A percentile compares a stretch with the other conserved stretches of the same genome.
Evolutionary conservation across 2,329 filamentous ascomycete genomes (phyloP).

Genomic region (Ophiostoma montium): DNA sequence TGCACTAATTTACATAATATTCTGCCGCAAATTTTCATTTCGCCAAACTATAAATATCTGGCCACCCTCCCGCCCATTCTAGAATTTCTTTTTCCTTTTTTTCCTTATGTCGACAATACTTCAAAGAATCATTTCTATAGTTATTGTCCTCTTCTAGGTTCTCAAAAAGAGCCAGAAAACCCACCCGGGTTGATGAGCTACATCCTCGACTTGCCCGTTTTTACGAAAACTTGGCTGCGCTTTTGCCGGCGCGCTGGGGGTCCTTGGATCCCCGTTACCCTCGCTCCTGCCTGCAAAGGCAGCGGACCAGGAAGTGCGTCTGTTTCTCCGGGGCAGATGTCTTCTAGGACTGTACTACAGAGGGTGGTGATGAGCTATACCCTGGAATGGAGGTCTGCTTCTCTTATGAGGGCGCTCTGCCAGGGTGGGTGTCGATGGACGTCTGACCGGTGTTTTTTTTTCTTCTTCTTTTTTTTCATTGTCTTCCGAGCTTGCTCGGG

Average conservation of each 20-base stretch:
- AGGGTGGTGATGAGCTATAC: constrained; percentile 93
- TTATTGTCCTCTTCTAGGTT: constrained; percentile 86
- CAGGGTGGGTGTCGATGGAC: constrained; percentile 74
- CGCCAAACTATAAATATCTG: constrained; percentile 28
- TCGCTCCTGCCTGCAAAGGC: constrained; percentile 46
- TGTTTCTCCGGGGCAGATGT: constrained; percentile 3
- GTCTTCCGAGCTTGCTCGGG: constrained; percentile 4
- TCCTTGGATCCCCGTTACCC: constrained; percentile 35
- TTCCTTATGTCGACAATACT: constrained; percentile 50
- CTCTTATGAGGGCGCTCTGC: constrained; percentile 52
- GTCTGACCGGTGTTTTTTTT: constrained; percentile 62
- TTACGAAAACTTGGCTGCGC: constrained; percentile 7
- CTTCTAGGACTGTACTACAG: constrained; percentile 49
- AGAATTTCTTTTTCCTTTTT: constrained; percentile 27
- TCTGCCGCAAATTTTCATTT: neutral
- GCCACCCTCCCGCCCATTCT: constrained; percentile 19
- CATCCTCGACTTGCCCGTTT: constrained; percentile 52
- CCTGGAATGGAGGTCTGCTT: constrained; percentile 49
- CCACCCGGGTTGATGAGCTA: constrained; percentile 84
- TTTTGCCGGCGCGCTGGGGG: constrained; percentile 2
- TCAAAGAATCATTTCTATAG: constrained; percentile 97
- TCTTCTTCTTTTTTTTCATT: constrained; percentile 29
- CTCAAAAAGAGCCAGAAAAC: constrained; percentile 84
- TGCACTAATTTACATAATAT: neutral
- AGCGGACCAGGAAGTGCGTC: constrained; percentile 28